Percentiles rank a stretch among this genome's conserved stretches.
phyloP scores from a whole-genome alignment of 495 filamentous ascomycete genomes.

The Tuber melanosporum region DNA sequence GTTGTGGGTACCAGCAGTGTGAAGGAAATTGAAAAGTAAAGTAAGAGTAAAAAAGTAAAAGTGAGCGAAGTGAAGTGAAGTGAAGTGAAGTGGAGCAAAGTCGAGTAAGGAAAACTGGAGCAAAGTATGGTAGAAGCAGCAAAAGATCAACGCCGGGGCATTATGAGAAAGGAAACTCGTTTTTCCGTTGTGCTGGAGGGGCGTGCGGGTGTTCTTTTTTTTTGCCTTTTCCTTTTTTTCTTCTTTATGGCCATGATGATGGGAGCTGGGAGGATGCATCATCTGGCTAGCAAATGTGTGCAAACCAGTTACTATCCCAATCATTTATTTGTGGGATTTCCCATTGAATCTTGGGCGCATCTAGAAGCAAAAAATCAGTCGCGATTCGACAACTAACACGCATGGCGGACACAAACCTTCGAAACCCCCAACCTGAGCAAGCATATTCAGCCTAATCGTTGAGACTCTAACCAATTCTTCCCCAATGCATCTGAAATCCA shows the following conservation, averaged over 20 bases:
- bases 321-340: conserved; percentile 30
- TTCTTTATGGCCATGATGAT: background rate
- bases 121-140: background rate
- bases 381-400: conserved; percentile 4
- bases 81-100: background rate
- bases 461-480: conserved; percentile 33
- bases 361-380: conserved; percentile 13
- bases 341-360: conserved; percentile 32
- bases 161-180: background rate
- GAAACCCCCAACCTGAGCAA: conserved; percentile 22
- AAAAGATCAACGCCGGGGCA: background rate
- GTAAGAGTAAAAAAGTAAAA: background rate
- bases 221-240: background rate
- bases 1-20: background rate
- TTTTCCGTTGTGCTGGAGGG: conserved; percentile 4
- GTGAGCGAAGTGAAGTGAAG: background rate
- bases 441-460: conserved; percentile 23
- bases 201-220: background rate
- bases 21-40: conserved; percentile 2
- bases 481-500: conserved; percentile 40
- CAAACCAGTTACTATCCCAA: conserved; percentile 38
- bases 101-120: background rate
- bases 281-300: conserved; percentile 22
- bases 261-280: background rate
- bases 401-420: conserved; percentile 17